Evolutionary conservation across 139 green algal species (phyloP).

Genomic region (Edaphochlamys debaryana): DNA sequence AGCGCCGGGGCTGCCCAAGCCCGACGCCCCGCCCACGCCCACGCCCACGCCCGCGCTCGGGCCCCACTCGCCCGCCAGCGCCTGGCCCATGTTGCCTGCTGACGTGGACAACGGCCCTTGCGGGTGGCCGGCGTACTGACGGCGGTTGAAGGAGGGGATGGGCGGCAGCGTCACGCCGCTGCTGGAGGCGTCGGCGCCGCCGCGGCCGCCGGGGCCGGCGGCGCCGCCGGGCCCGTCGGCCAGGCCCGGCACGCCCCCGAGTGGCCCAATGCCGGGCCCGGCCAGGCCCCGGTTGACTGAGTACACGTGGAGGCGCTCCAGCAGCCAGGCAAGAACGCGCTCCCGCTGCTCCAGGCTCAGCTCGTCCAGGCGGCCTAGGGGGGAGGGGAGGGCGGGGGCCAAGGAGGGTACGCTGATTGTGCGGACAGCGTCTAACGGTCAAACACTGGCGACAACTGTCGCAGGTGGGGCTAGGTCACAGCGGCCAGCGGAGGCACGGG

Average conservation of each 20-base stretch:
- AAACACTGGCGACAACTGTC: too few species aligned
- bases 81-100: background rate
- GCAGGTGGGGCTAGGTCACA: too few species aligned
- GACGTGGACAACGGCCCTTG: conserved; percentile 24
- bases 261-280: background rate
- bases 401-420: too few species aligned
- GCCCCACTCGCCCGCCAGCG: conserved; percentile 26
- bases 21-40: too few species aligned
- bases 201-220: background rate
- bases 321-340: conserved; percentile 54
- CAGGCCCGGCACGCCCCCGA: background rate
- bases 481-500: too few species aligned
- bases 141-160: conserved; percentile 43
- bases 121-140: conserved; percentile 12
- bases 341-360: conserved; percentile 57
- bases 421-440: too few species aligned
- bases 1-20: background rate
- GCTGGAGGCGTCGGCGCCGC: background rate
- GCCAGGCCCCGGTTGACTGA: background rate
- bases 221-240: background rate
- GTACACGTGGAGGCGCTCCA: conserved; percentile 52
- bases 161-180: conserved; percentile 36
- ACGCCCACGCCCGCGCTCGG: too few species aligned
- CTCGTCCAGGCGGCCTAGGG: conserved; percentile 55
- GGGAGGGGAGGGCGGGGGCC: background rate